phyloP scores from a whole-genome alignment of 805 yeast species.

The Ogataea nitratoaversa region DNA sequence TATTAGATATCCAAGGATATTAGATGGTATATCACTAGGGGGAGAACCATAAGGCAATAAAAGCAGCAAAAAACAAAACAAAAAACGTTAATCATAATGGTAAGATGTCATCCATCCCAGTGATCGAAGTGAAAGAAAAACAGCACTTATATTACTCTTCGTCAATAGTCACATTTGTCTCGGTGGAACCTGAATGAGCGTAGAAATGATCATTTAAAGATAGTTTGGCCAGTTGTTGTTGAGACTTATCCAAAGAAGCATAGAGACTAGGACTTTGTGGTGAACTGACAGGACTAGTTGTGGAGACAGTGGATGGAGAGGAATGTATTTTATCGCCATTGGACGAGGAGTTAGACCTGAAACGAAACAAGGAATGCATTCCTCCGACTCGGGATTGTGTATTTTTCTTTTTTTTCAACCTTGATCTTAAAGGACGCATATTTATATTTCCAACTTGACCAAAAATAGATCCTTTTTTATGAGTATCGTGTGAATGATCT shows the following conservation, averaged over 20 bases:
- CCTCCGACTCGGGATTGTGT: conserved; percentile 1
- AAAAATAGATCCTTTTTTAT: conserved; percentile 4
- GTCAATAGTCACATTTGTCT: background rate
- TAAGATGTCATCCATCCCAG: background rate
- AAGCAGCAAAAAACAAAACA: background rate
- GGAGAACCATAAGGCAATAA: no score
- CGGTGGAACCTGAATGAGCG: no score
- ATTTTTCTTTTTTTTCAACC: conserved; percentile 8
- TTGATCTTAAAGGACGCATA: conserved; percentile 12
- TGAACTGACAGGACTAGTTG: conserved; percentile 3
- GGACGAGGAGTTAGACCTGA: conserved; percentile 7
- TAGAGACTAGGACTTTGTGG: conserved; percentile 8
- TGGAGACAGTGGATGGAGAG: conserved; percentile 8
- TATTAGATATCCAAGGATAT: no score
- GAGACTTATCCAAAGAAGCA: conserved; percentile 5
- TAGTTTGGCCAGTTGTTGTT: conserved; percentile 5
- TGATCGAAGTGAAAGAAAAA: background rate
- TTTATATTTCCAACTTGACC: conserved; percentile 3
- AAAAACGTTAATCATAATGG: background rate
- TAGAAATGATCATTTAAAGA: conserved; percentile 3
- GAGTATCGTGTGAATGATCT: no score
- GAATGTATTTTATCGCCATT: conserved; percentile 5
- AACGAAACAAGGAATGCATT: conserved; percentile 5
- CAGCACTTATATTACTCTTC: background rate
- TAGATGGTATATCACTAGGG: no score